Percentiles rank a stretch among this genome's conserved stretches.
These are phyloP conservation scores for Rosellinia necatrix DNA, from an alignment of 2,329 filamentous ascomycete genomes.

Conservation along the genomic window DNA sequence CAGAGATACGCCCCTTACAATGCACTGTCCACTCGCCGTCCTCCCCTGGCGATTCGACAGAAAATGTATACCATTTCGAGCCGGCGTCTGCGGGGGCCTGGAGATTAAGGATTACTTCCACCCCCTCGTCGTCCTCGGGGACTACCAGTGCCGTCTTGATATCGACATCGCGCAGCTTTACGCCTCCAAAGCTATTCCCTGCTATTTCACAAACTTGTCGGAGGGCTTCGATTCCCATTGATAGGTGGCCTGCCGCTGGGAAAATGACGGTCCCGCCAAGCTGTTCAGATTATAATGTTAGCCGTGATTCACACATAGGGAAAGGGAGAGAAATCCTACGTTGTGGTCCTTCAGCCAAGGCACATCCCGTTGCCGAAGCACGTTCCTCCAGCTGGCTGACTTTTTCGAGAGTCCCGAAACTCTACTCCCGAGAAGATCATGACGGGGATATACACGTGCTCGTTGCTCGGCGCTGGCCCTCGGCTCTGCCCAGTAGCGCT, in stretches of 20 bases:
- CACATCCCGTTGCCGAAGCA: constrained; percentile 26
- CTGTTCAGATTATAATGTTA: constrained; percentile 17
- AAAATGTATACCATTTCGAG: constrained; percentile 27
- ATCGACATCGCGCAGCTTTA: constrained; percentile 37
- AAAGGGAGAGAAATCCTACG: constrained; percentile 7
- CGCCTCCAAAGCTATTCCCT: constrained; percentile 19
- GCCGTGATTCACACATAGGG: constrained; percentile 28
- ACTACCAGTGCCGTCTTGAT: constrained; percentile 40
- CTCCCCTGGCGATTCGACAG: constrained; percentile 20
- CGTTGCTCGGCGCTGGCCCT: constrained; percentile 37
- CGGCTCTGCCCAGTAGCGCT: constrained; percentile 32
- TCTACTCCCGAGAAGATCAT: constrained; percentile 35
- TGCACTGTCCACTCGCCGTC: constrained; percentile 25
- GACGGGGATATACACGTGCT: constrained; percentile 28
- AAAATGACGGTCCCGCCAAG: constrained; percentile 28
- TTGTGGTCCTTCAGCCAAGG: constrained; percentile 30
- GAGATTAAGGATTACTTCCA: constrained; percentile 37
- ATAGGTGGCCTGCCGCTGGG: constrained; percentile 29
- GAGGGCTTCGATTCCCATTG: constrained; percentile 28
- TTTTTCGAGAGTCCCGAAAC: constrained; percentile 21
- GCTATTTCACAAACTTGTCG: constrained; percentile 28
- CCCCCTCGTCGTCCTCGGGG: constrained; percentile 39
- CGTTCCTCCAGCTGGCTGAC: constrained; percentile 32
- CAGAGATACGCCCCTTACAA: constrained; percentile 24
- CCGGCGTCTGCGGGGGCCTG: constrained; percentile 27